phyloP scores from a whole-genome alignment of 2,329 filamentous ascomycete genomes.

The Talaromyces albobiverticillius region DNA sequence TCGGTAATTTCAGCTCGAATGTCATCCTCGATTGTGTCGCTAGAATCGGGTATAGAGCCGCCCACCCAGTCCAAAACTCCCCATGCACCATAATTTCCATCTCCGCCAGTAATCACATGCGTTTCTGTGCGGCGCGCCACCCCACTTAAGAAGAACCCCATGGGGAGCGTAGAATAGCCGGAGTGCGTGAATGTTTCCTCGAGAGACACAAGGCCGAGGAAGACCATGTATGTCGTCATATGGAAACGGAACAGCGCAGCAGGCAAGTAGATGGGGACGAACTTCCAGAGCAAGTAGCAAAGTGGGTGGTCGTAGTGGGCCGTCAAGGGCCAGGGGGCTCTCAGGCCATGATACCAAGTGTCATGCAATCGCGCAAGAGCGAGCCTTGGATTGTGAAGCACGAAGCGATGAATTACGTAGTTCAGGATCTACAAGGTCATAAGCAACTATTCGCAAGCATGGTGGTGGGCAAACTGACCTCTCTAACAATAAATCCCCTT shows the following conservation, averaged over 20 bases:
- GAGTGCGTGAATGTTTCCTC: conserved; percentile 61
- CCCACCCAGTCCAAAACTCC: conserved; percentile 46
- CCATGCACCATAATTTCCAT: conserved; percentile 46
- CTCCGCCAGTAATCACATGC: conserved; percentile 50
- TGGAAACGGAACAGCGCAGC: conserved; percentile 59
- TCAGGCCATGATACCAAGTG: conserved; percentile 56
- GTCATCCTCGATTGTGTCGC: conserved; percentile 45
- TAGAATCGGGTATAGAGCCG: conserved; percentile 41
- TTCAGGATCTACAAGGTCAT: conserved; percentile 23
- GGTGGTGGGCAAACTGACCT: conserved; percentile 41
- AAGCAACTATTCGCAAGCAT: background rate
- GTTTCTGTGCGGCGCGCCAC: conserved; percentile 57
- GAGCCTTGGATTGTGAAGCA: conserved; percentile 61
- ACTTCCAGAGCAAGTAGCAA: conserved; percentile 52
- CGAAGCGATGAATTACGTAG: conserved; percentile 71
- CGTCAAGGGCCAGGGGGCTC: conserved; percentile 54
- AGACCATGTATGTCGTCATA: conserved; percentile 58
- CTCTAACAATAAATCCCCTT: conserved; percentile 54
- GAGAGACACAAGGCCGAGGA: conserved; percentile 54
- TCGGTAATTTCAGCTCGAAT: conserved; percentile 40
- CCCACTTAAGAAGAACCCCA: conserved; percentile 56
- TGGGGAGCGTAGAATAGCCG: conserved; percentile 58
- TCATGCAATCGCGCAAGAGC: conserved; percentile 54
- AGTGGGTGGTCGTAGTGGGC: conserved; percentile 61
- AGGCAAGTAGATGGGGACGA: conserved; percentile 57